Evolutionary conservation across 164 flowering plant genomes (phyloP), one percentile per base, ranked within the genome.

Genomic region (Euptelea pleiosperma): DNA sequence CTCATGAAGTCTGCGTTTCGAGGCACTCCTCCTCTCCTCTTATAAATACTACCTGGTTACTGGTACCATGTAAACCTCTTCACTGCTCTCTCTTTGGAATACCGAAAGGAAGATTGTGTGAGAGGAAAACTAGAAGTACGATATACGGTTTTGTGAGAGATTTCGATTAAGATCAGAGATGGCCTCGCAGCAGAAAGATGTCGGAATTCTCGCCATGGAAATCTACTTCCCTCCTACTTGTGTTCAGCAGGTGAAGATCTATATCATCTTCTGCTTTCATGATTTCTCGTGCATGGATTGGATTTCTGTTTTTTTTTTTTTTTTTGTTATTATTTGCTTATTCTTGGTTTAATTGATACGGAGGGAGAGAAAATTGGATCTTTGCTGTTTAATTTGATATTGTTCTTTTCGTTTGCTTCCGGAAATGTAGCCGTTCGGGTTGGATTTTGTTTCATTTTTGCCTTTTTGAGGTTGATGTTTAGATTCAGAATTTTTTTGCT

Each of bases 201-300:
- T 86, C 3, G 93, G 93, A 62, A 83, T 89, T 73, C 87, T 89
- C 47, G 93, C 93, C 59, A 57, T 82, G 71, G 93, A 89, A 44
- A 82, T 89, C 72, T 86, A 89, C 78, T 86, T 89, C 73, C 96
- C 96, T 66, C 83, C 87, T 25, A 75, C 91, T 28, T 89, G 86
- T 62, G 77, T 86, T 53, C 87, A 77, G 16, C 96, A 84, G 93
- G 96, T 82, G 50, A 69, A n/a, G 3, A 19, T 41, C 26, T 12
- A 28, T 63, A 26, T 65, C 49, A 21, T 55, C 51, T 49, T 47
- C 34, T n/a, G n/a, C n/a, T n/a, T n/a, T n/a, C n/a, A n/a, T n/a
- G n/a, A n/a, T n/a, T n/a, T n/a, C n/a, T n/a, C n/a, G n/a, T n/a
- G n/a, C n/a, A n/a, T n/a, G n/a, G n/a, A n/a, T n/a, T n/a, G n/a